Conservation (phyloP, 2,329 filamentous ascomycete species). For the Alternaria ethzedia region DNA sequence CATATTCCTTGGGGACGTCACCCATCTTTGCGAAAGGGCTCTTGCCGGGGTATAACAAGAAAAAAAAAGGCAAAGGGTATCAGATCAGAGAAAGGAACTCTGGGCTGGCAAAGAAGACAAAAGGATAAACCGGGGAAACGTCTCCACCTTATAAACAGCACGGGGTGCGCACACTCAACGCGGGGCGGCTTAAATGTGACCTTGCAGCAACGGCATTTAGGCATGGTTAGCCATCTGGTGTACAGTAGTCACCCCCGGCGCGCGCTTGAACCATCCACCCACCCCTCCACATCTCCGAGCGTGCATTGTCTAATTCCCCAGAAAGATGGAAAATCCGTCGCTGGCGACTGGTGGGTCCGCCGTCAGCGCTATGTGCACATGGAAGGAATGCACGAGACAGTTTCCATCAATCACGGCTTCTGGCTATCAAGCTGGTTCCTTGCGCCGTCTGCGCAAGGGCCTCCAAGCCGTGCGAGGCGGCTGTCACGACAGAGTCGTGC, state of each 20-base stretch:
- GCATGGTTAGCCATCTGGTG: not conserved
- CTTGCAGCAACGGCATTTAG: constrained; percentile 6
- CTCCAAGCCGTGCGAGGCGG: constrained; percentile 16
- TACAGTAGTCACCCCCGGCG: not conserved
- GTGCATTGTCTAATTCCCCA: not conserved
- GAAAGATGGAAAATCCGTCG: constrained; percentile 2
- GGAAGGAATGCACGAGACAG: not conserved
- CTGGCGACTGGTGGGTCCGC: constrained; percentile 16
- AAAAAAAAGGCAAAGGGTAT: constrained; percentile 14
- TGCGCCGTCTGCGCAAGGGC: constrained; percentile 12
- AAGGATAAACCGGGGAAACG: constrained; percentile 11
- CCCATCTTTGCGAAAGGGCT: constrained; percentile 30
- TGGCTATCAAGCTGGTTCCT: constrained; percentile 16
- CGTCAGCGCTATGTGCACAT: not conserved
- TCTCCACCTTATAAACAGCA: constrained; percentile 27
- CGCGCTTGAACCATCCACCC: not conserved
- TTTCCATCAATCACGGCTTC: constrained; percentile 34
- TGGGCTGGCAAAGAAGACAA: constrained; percentile 24
- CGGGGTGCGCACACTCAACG: constrained; percentile 10
- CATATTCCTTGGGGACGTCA: constrained; percentile 24
- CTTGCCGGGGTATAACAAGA: constrained; percentile 9
- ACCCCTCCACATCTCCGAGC: not conserved
- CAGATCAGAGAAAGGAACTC: constrained; percentile 2
- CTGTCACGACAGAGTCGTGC: constrained; percentile 18
- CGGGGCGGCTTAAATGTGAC: constrained; percentile 1